Conservation (phyloP, 306 rosid genomes). For the Ormosia semicastrata region DNA sequence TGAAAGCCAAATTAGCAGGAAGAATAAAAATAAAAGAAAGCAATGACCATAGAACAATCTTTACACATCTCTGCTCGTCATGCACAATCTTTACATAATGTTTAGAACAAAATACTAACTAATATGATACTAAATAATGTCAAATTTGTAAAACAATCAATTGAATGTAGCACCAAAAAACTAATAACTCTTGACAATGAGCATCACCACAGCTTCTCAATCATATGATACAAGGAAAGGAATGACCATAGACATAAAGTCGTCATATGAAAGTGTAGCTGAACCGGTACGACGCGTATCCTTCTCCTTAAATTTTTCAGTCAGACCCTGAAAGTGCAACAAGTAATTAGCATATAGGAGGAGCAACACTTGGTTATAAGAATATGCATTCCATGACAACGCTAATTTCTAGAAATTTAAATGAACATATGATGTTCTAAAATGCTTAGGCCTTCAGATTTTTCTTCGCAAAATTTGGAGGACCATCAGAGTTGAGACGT, state of each 20-base stretch:
- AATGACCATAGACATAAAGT: conserved; percentile 73
- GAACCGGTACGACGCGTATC: conserved; percentile 63
- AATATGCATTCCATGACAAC: not conserved
- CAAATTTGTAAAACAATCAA: conserved; percentile 35
- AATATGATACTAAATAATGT: no score
- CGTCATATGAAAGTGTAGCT: conserved; percentile 61
- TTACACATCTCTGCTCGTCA: not conserved
- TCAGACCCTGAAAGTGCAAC: conserved; percentile 73
- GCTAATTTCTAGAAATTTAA: not conserved
- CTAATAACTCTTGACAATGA: not conserved
- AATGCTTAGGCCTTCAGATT: not conserved
- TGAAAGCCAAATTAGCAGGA: not conserved
- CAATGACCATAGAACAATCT: no score
- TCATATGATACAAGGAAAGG: conserved; percentile 82
- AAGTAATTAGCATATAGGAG: not conserved
- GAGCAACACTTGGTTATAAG: not conserved
- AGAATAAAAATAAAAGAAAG: not conserved
- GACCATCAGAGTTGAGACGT: not conserved
- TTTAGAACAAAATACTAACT: not conserved
- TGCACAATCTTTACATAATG: not conserved
- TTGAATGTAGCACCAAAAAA: conserved; percentile 30
- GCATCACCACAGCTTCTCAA: conserved; percentile 30
- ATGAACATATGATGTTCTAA: not conserved
- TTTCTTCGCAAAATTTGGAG: not conserved
- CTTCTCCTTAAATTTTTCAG: conserved; percentile 88